Base-by-base conservation (phyloP, 1,284 basidiomycete genomes). In the Ceratobasidium sp. region DNA sequence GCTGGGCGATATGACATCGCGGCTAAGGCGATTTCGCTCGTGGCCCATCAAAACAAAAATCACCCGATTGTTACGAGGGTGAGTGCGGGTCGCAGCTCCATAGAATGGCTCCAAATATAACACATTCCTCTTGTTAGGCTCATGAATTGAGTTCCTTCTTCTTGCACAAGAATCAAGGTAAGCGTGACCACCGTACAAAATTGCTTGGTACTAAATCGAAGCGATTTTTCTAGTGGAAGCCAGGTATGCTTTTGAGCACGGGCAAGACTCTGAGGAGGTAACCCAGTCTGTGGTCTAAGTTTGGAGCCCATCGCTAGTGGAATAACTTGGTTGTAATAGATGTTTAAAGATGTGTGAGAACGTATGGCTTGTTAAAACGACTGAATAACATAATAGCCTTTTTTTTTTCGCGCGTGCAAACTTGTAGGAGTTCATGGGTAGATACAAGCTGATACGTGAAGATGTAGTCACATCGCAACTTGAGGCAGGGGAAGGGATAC, bases 1-100 rank as follows among this genome's bases (percentile, higher is more conserved):
- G 83, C 82, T 23, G 85, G 84, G 42, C 82, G 87, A 35, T 88
- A 83, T 82, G 82, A 83, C 67, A 76, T 88, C 20, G 86, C 86
- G 20, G 78, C 82, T 58, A 77, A 82, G 10, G 87, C 86, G 0
- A 81, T 86, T 66, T 81, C 82, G 76, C 78, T 83, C 17, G 79
- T 85, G 53, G 81, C 80, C 3, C 73, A 71, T 5, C 67, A 79
- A 26, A 77, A 83, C 53, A 83, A 83, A 13, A 79, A 83, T 65
- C 81, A 82, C 78, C 76, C 77, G 1, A 81, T 85, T 76, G 81
- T 82, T 7, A 79, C 83, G 66, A 81, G 82, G 68, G 82, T 78
- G 47, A 61, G 66, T 51, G 23, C 26, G 11, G 5, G 17, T 54
- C 47, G 10, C 20, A 60, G 2, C 13, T 23, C 20, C 17, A 31